Percentiles rank a stretch among this genome's conserved stretches.
Evolutionary conservation across 768 basidiomycete species (phyloP).

Genomic region (Pilatotrama ljubarskyi): DNA sequence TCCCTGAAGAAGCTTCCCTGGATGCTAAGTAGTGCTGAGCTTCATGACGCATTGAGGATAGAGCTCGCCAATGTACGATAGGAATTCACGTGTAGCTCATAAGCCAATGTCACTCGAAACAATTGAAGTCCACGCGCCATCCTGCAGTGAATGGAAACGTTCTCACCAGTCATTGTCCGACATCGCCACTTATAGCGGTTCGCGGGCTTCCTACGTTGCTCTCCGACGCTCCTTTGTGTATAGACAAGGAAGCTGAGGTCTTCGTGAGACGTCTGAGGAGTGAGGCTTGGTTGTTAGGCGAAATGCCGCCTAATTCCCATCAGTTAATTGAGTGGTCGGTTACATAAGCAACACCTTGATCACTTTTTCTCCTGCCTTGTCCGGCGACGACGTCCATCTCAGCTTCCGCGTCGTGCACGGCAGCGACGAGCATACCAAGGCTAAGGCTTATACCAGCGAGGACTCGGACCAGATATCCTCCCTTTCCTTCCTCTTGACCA

Average conservation of each 20-base stretch:
- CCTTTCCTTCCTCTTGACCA: not conserved
- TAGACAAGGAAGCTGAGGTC: too few relatives aligned
- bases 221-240: too few relatives aligned
- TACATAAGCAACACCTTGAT: constrained; percentile 19
- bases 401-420: constrained; percentile 14
- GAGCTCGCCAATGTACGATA: too few relatives aligned
- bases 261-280: too few relatives aligned
- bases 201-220: too few relatives aligned
- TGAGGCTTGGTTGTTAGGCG: too few relatives aligned
- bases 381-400: constrained; percentile 13
- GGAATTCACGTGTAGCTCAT: too few relatives aligned
- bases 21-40: not conserved
- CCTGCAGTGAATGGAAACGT: too few relatives aligned
- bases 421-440: constrained; percentile 3
- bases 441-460: constrained; percentile 1
- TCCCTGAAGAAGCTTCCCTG: constrained; percentile 6
- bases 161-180: too few relatives aligned
- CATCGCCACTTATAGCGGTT: too few relatives aligned
- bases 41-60: not conserved
- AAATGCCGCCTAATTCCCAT: constrained; percentile 7
- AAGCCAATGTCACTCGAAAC: too few relatives aligned
- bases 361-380: constrained; percentile 16
- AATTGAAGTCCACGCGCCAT: too few relatives aligned
- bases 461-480: not conserved
- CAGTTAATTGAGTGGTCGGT: constrained; percentile 16